Base-by-base conservation (phyloP, 1,284 basidiomycete species). In the Cutaneotrichosporon arboriforme region DNA sequence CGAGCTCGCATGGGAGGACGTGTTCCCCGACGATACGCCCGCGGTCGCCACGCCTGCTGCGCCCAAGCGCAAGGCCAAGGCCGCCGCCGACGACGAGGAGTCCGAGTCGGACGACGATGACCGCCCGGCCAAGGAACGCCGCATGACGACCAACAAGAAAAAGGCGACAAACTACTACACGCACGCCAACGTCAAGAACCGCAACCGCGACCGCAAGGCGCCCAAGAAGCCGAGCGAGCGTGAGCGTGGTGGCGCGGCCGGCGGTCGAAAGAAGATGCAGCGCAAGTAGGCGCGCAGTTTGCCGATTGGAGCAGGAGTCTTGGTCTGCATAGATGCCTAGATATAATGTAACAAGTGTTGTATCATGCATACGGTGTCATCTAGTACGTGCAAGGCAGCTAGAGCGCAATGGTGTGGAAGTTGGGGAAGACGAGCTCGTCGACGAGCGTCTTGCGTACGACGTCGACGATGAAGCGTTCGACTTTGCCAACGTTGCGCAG, bases 401-500 rank as follows among this genome's bases (percentile, higher is more conserved):
- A 74, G 43, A 76, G 59, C 1, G 68, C 72, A 9, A 91, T 73
- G 0, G 90, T 92, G 75, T 92, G 88, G 71, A 91, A 94, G 70
- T 93, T 93, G 20, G 90, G 90, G 75, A 90, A 94, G 8, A 93
- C 88, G 23, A 94, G 80, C 74, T 94, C 90, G 66, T 93, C 89
- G 68, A 96, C 91, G 50, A 99, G 78, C 2, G 90, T 92, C 74
- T 91, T 96, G 52, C 96, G 81, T 54, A 97, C 86, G 39, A 96
- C 86, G 64, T 98, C 92, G 69, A 91, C 86, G 47, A 97, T 88
- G 72, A 98, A 98, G 52, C 87, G 81, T 75, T 98, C 96, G 33
- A 99, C 90, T 60, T 96, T 86, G 4, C 90, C 92, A 17, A 98
- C 96, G 63, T 99, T 98, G 71, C 91, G 88, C 62, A 99, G 73